These are phyloP conservation scores for Fusarium papillatum DNA, from an alignment of 2,329 filamentous ascomycete species.

Conservation along the genomic window DNA sequence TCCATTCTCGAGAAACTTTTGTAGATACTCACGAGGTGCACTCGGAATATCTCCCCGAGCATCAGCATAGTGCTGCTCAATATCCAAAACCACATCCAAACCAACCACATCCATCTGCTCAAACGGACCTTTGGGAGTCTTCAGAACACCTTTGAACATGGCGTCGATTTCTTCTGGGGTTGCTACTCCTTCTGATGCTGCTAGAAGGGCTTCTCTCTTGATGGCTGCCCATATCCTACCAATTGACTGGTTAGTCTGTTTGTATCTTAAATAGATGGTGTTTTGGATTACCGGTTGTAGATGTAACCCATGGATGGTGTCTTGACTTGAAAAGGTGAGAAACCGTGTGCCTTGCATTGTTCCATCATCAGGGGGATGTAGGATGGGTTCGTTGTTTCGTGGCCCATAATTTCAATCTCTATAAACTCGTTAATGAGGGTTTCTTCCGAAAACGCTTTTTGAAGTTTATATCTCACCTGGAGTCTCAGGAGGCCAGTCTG, in stretches of 20 bases:
- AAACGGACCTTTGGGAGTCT: conserved; percentile 48
- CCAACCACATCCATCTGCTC: conserved; percentile 50
- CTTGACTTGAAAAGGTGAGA: conserved; percentile 48
- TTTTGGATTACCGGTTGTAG: conserved; percentile 44
- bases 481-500: conserved; percentile 51
- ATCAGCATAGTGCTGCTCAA: conserved; percentile 49
- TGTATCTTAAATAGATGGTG: neutral
- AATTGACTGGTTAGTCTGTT: neutral
- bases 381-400: conserved; percentile 39
- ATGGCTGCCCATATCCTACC: conserved; percentile 50
- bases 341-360: conserved; percentile 44
- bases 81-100: conserved; percentile 47
- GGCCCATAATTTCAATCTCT: conserved; percentile 50
- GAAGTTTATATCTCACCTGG: conserved; percentile 29
- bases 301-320: conserved; percentile 49
- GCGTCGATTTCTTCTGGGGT: conserved; percentile 48
- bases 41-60: conserved; percentile 38
- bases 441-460: too few species aligned
- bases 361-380: conserved; percentile 42
- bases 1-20: conserved; percentile 37
- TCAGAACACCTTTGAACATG: conserved; percentile 47
- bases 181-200: conserved; percentile 47
- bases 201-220: conserved; percentile 47
- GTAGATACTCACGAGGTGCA: conserved; percentile 43
- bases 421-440: neutral